phyloP scores from a whole-genome alignment of 495 filamentous ascomycete species.

The Podospora pseudoanserina region DNA sequence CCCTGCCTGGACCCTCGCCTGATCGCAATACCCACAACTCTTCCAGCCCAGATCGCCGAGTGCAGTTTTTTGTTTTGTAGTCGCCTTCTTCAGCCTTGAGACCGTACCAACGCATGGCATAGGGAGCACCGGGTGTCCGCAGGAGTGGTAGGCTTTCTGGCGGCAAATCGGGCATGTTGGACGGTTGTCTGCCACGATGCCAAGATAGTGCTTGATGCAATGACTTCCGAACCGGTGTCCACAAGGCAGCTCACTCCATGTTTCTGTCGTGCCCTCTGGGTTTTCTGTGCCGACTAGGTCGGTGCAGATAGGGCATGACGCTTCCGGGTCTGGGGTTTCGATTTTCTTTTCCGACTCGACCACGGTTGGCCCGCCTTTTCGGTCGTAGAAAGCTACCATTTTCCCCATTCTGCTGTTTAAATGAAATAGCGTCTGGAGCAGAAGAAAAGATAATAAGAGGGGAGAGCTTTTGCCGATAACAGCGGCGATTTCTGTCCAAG shows the following conservation, averaged over 20 bases:
- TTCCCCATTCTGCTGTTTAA: background rate
- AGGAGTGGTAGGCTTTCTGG: constrained; percentile 34
- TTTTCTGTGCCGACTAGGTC: constrained; percentile 36
- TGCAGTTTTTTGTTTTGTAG: background rate
- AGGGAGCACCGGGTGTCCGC: constrained; percentile 41
- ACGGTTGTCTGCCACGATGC: constrained; percentile 33
- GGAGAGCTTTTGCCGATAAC: background rate
- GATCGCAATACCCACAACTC: background rate
- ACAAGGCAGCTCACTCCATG: constrained; percentile 44
- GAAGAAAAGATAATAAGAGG: background rate
- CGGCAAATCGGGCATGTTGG: constrained; percentile 44
- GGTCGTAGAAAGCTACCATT: background rate
- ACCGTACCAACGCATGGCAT: constrained; percentile 13
- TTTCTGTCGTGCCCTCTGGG: constrained; percentile 39
- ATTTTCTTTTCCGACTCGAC: constrained; percentile 16
- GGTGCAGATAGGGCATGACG: constrained; percentile 44
- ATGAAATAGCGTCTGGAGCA: background rate
- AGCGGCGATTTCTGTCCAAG: background rate
- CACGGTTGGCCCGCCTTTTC: constrained; percentile 12
- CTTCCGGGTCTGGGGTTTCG: constrained; percentile 24
- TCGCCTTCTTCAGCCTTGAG: background rate
- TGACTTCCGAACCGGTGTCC: constrained; percentile 44
- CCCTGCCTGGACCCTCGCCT: background rate
- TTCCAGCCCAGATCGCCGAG: background rate
- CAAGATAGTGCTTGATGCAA: constrained; percentile 47